A percentile compares a stretch with the other conserved stretches of the same genome.
phyloP scores from a whole-genome alignment of 345 rosid genomes.

The Arabis hirsuta region DNA sequence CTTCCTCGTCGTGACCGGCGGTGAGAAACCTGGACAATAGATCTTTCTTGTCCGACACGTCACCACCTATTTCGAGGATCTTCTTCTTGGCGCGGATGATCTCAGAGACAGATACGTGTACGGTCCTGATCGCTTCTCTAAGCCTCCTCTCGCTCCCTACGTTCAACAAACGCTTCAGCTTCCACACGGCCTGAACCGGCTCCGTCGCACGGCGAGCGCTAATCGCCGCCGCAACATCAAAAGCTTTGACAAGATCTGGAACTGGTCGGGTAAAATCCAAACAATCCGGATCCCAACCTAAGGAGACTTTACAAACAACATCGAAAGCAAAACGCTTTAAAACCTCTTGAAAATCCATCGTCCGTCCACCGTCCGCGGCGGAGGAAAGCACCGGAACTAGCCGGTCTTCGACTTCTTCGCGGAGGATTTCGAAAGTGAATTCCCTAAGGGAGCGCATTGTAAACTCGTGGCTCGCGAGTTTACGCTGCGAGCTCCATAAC shows the following conservation, averaged over 20 bases:
- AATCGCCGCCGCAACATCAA: conserved; percentile 60
- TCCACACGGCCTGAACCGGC: conserved; percentile 64
- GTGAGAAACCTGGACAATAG: conserved; percentile 59
- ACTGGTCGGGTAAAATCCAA: conserved; percentile 53
- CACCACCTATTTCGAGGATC: conserved; percentile 29
- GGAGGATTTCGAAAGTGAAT: conserved; percentile 53
- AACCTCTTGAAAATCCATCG: conserved; percentile 63
- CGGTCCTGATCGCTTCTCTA: conserved; percentile 47
- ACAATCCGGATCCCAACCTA: conserved; percentile 61
- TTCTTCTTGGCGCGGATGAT: conserved; percentile 51
- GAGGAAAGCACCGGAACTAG: conserved; percentile 58
- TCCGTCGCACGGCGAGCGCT: conserved; percentile 63
- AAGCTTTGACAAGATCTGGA: conserved; percentile 52
- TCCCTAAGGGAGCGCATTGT: conserved; percentile 63
- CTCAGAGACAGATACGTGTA: conserved; percentile 46
- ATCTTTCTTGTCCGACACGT: conserved; percentile 36
- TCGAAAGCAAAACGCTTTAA: conserved; percentile 67
- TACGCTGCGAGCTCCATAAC: conserved; percentile 68
- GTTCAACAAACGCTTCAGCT: conserved; percentile 56
- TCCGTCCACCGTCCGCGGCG: conserved; percentile 28
- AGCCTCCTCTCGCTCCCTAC: conserved; percentile 66
- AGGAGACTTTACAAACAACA: conserved; percentile 51
- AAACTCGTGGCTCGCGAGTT: conserved; percentile 80
- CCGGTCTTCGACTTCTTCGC: conserved; percentile 57
- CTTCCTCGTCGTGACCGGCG: conserved; percentile 53